Base-by-base conservation (phyloP, 306 rosid genomes). In the Vicia villosa region DNA sequence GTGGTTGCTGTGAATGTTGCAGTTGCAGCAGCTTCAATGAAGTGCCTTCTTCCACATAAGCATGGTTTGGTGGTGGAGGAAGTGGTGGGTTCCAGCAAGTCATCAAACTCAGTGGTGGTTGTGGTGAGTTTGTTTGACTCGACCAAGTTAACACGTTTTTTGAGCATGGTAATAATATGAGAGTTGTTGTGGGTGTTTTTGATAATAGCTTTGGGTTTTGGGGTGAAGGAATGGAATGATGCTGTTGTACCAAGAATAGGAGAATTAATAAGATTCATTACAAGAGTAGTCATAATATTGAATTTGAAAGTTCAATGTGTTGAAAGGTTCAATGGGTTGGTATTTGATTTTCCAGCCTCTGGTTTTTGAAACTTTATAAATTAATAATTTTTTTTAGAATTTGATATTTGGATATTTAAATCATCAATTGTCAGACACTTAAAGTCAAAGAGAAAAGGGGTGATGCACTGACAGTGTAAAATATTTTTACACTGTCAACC, bases 41-140 rank as follows among this genome's bases (percentile, higher is more conserved):
- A 82, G 42, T 82, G 89, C 71, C 95, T 80, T 78, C 91, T 84
- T 80, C 95, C 84, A 46, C 92, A 89, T 50, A 52, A 66, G 82
- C 94, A 93, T 24, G 83, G 74, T 62, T 70, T 54, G 68, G 76
- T 22, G 24, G 22, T 20, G 47, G 50, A 19, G 57, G 57, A 10
- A 22, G 32, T 28, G 38, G 67, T 45, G 61, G 17, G 13, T 41
- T 37, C 72, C 41, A 49, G 51, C 45, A 75, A 78, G 36, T 38
- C 19, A 28, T 56, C 77, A 37, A 75, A 50, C 59, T 41, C 61
- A 13, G 16, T 22, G 60, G 60, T 30, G 38, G n/a, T n/a, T n/a
- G 67, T 45, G 61, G 17, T 17, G 71, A 42, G 74, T 77, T 65
- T 57, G 43, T 7, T 70, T 12, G 83, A 38, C 24, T 76, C 42